These are phyloP conservation scores for Jimgerdemannia lactiflua DNA, from an alignment of 192 early-diverging fungal genomes.

Conservation along the genomic window DNA sequence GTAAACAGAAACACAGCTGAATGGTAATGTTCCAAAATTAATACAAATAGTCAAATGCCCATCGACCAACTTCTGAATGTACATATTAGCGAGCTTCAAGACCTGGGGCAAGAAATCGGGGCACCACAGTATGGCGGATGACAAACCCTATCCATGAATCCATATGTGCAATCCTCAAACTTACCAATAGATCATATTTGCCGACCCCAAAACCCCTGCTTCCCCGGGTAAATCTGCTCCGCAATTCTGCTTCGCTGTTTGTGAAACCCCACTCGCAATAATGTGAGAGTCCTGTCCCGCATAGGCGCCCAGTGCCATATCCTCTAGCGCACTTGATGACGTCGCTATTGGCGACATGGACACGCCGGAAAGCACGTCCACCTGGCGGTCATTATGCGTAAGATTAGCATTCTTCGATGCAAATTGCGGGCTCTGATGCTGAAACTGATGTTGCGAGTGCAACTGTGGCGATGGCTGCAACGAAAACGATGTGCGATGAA, in stretches of 20 bases:
- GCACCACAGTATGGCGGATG: no score
- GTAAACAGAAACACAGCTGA: no score
- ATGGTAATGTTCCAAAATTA: no score
- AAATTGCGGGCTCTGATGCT: background rate
- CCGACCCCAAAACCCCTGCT: background rate
- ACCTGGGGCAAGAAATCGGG: no score
- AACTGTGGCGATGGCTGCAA: background rate
- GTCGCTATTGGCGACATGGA: background rate
- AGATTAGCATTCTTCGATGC: background rate
- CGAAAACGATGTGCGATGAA: constrained; percentile 3
- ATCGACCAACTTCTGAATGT: no score
- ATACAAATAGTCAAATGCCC: no score
- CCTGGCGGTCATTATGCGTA: background rate
- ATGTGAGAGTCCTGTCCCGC: background rate
- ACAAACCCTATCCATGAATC: no score
- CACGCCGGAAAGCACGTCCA: constrained; percentile 4
- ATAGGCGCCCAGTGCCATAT: background rate
- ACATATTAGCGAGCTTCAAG: no score
- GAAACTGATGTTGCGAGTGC: background rate
- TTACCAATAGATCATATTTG: background rate
- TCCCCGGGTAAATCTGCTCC: background rate
- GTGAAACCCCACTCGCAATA: background rate
- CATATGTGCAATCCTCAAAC: background rate
- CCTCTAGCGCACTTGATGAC: background rate
- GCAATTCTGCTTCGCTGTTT: background rate